Base-by-base conservation (phyloP, 331 rosid species). In the Arachis monticola region DNA sequence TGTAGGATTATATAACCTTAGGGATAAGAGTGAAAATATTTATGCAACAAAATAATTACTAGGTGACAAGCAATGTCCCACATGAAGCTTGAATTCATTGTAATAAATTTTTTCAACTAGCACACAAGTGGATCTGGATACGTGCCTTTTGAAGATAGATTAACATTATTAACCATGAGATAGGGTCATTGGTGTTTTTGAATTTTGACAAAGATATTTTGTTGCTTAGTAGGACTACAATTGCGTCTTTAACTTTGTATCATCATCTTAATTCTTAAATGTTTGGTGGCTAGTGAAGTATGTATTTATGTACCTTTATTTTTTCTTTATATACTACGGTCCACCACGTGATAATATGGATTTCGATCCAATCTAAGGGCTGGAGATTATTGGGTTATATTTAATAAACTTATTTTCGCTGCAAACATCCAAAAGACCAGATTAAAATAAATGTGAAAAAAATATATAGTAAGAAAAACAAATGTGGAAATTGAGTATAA, bases 71-170 rank as follows among this genome's bases (percentile, higher is more conserved):
- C 10, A 38, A 1, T 58, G 53, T 2, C 51, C 65, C 59, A 66
- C 53, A 60, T 31, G 40, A 48, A 59, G 38, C 44, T 76, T 53
- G 67, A 55, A 59, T 60, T 42, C 53, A 14, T 40, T 13, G 7
- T 31, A 48, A 47, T 31, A 27, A 67, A 11, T 11, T 11, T 10
- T 6, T 11, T 10, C 11, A 48, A 48, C 10, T 38, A 2, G 67
- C 47, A 38, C 67, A 35, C 40, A 38, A 40, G 9, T 61, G 67
- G 63, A 58, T 58, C 67, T 5, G 65, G 61, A 56, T 56, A 41
- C 7, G 1, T 10, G 5, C 1, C n/a, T 61, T 10, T 32, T 38
- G 1, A 6, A 5, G 7, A 10, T 51, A 51, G 13, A 51, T 51
- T 51, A 51, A 11, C 22, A 58, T 22, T 38, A 58, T 58, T 27